Evolutionary conservation across 441 rosid species (phyloP).

Genomic region (Syzygium syzygioides): DNA sequence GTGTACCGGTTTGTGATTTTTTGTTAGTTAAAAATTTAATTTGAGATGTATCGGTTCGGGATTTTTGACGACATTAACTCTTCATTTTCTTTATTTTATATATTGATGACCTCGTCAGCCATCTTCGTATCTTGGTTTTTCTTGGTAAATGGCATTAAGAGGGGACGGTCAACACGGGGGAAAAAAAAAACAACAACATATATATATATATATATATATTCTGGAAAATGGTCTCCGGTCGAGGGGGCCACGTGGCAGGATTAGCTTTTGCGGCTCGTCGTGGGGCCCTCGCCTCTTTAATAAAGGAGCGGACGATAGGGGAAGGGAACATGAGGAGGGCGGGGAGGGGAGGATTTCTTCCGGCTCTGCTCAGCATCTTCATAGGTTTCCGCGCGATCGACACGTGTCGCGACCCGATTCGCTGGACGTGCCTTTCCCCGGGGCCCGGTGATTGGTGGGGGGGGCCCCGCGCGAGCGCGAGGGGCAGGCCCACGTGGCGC

Average conservation of each 20-base stretch:
- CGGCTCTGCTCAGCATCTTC: neutral
- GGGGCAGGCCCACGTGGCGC: neutral
- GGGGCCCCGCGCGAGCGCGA: neutral
- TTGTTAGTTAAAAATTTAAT: no score
- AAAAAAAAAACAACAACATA: no score
- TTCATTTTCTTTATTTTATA: no score
- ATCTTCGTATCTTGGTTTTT: neutral
- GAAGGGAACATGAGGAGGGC: no score
- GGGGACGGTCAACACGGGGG: neutral
- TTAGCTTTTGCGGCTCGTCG: neutral
- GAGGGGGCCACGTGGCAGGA: neutral
- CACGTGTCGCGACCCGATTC: neutral
- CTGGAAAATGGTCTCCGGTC: neutral
- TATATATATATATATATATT: no score
- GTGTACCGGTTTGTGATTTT: no score
- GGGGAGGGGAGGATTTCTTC: no score
- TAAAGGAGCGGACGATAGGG: no score
- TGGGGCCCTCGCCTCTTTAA: no score
- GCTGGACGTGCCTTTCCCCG: neutral
- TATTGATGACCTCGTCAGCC: neutral
- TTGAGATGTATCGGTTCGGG: no score
- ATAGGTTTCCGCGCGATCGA: neutral
- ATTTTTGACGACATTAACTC: no score
- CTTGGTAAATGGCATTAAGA: neutral
- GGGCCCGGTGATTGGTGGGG: neutral